phyloP scores from a whole-genome alignment of 169 alveolate species.

The Cyclospora cayetanensis region DNA sequence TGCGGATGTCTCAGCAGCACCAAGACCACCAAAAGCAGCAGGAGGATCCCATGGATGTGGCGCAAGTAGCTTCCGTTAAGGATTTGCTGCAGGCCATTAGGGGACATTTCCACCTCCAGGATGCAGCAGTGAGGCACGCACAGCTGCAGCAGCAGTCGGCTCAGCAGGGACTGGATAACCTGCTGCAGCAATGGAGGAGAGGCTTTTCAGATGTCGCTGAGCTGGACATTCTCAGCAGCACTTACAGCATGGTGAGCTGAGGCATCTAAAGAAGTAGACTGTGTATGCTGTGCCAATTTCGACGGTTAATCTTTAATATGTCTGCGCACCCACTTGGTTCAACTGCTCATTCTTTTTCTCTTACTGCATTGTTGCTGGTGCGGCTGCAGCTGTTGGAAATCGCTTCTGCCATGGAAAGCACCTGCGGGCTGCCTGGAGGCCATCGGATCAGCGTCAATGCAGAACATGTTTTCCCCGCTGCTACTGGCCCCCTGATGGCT shows the following conservation, averaged over 20 bases:
- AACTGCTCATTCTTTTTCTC: too few relatives aligned
- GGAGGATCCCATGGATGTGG: not conserved
- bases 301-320: too few relatives aligned
- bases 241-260: slow-evolving; percentile 28
- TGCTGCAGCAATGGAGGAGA: slow-evolving; percentile 6
- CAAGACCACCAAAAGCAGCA: slow-evolving; percentile 9
- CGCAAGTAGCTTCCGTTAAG: not conserved
- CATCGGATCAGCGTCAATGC: not conserved
- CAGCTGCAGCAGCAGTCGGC: slow-evolving; percentile 42
- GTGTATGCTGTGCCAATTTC: too few relatives aligned
- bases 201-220: not conserved
- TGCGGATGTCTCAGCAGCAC: slow-evolving; percentile 35
- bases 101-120: slow-evolving; percentile 32
- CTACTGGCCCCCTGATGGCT: slow-evolving; percentile 56
- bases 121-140: slow-evolving; percentile 7
- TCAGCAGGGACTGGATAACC: not conserved
- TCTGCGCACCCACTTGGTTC: too few relatives aligned
- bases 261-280: too few relatives aligned
- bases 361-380: slow-evolving; percentile 15
- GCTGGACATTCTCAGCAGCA: slow-evolving; percentile 14
- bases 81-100: slow-evolving; percentile 26
- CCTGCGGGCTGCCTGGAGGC: not conserved
- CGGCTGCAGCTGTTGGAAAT: slow-evolving; percentile 46
- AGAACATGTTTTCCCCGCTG: not conserved
- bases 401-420: not conserved